phyloP scores from a whole-genome alignment of 1,139 yeast genomes.

The Yamadazyma blattariae region DNA sequence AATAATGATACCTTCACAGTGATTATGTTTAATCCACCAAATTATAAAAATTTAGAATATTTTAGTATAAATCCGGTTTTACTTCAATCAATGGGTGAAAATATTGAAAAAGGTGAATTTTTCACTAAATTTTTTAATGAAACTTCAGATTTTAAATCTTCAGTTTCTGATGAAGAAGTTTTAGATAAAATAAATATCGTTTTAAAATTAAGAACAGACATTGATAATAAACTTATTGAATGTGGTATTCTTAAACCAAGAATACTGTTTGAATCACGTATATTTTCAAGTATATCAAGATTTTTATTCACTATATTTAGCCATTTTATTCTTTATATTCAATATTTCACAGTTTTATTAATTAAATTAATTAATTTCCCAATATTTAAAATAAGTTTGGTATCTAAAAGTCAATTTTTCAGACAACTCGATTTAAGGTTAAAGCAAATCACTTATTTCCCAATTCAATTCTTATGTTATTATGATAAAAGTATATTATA shows the following conservation, averaged over 20 bases:
- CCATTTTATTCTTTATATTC: conserved; percentile 13
- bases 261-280: neutral
- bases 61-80: conserved; percentile 72
- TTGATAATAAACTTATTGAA: conserved; percentile 4
- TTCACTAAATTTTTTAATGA: conserved; percentile 1
- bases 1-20: conserved; percentile 25
- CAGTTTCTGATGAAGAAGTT: conserved; percentile 26
- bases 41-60: conserved; percentile 70
- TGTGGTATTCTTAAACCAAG: neutral
- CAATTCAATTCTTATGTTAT: conserved; percentile 69
- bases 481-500: conserved; percentile 33
- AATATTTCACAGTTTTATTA: conserved; percentile 18
- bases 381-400: conserved; percentile 19
- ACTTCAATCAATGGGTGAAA: conserved; percentile 49
- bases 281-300: neutral
- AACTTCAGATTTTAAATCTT: conserved; percentile 3
- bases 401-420: conserved; percentile 58
- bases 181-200: conserved; percentile 35
- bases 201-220: conserved; percentile 19
- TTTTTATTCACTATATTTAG: conserved; percentile 2
- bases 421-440: conserved; percentile 78
- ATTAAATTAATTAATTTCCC: conserved; percentile 26
- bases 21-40: conserved; percentile 71
- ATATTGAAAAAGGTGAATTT: neutral
- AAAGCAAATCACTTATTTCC: conserved; percentile 76